Percentiles rank a stretch among this genome's conserved stretches.
phyloP scores from a whole-genome alignment of 257 asterid genomes.

The Fraxinus quadrangulata region DNA sequence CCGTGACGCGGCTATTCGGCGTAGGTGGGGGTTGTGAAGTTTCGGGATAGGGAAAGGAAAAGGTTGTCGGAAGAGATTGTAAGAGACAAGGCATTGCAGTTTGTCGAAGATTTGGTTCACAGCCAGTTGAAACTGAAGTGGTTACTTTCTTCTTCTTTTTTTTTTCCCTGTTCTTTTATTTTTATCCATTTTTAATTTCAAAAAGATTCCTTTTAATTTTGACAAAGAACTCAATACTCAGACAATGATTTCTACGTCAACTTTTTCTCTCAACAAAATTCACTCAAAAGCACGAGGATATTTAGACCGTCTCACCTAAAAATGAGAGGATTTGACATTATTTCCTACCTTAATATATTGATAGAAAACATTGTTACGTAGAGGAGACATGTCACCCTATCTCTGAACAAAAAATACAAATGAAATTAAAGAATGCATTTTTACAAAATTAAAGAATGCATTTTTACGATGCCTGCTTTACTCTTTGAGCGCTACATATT shows the following conservation, averaged over 20 bases:
- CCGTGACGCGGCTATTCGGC: constrained; percentile 30
- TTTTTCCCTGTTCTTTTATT: neutral
- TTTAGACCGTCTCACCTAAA: no score
- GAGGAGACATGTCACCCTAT: no score
- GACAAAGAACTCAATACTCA: neutral
- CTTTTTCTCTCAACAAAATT: neutral
- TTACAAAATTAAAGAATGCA: no score
- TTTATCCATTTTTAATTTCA: neutral
- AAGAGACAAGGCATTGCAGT: constrained; percentile 40
- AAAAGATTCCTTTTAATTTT: neutral
- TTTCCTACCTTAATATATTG: no score
- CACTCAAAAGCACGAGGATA: no score
- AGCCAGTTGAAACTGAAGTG: neutral
- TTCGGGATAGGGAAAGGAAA: constrained; percentile 25
- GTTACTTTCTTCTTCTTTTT: neutral
- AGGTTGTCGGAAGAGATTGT: constrained; percentile 32
- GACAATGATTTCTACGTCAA: neutral
- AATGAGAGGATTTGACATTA: no score
- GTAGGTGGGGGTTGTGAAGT: constrained; percentile 33
- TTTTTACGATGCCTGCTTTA: no score
- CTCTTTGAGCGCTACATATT: no score
- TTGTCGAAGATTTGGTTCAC: neutral
- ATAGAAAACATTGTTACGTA: no score
- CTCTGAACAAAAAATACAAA: no score
- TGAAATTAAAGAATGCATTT: no score